Evolutionary conservation across 2,329 filamentous ascomycete species (phyloP).

Genomic region (Nothophoma quercina): DNA sequence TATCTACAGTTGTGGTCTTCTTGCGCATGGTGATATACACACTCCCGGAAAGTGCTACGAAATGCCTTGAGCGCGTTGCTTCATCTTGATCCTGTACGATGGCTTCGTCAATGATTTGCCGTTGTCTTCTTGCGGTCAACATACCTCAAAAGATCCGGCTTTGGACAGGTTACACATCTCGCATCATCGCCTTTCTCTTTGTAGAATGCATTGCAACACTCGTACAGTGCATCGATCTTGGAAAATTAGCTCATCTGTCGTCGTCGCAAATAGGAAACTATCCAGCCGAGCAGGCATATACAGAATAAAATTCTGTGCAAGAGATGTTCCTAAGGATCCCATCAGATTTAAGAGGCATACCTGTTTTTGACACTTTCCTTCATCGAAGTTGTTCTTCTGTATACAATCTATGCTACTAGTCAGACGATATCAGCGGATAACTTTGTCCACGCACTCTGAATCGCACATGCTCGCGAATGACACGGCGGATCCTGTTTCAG

Average conservation of each 20-base stretch:
- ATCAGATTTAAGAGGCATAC: no score
- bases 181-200: slow-evolving; percentile 77
- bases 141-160: slow-evolving; percentile 73
- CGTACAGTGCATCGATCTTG: slow-evolving; percentile 85
- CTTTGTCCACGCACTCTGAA: slow-evolving; percentile 73
- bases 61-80: slow-evolving; percentile 68
- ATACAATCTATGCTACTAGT: slow-evolving; percentile 71
- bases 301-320: no score
- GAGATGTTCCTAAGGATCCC: no score
- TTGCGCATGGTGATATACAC: no score
- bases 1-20: no score
- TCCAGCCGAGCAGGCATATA: no score
- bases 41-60: slow-evolving; percentile 16
- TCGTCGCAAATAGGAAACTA: not conserved
- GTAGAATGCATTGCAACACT: slow-evolving; percentile 93
- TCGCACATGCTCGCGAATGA: slow-evolving; percentile 87
- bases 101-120: slow-evolving; percentile 19
- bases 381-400: slow-evolving; percentile 82
- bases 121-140: not conserved
- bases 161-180: slow-evolving; percentile 83
- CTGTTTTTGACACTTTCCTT: slow-evolving; percentile 77
- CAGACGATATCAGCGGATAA: not conserved
- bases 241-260: slow-evolving; percentile 30
- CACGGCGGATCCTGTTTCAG: slow-evolving; percentile 79
- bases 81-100: slow-evolving; percentile 73